phyloP scores from a whole-genome alignment of 2,329 filamentous ascomycete genomes.

The Penicillium freii region DNA sequence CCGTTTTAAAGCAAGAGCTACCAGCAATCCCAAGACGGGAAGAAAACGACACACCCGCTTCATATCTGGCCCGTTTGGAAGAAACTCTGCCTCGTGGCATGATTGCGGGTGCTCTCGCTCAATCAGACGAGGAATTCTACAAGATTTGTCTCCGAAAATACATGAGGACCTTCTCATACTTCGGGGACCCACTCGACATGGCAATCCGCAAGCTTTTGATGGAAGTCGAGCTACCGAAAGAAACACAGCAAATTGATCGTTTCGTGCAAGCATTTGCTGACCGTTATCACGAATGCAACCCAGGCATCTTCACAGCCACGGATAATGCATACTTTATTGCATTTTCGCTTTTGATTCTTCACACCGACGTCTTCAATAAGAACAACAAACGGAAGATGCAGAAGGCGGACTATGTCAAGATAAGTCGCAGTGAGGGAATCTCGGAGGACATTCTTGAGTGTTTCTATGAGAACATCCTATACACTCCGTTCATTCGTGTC shows the following conservation, averaged over 20 bases:
- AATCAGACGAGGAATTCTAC: conserved; percentile 80
- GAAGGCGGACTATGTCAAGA: conserved; percentile 90
- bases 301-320: conserved; percentile 78
- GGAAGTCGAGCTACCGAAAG: conserved; percentile 93
- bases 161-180: conserved; percentile 92
- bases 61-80: conserved; percentile 81
- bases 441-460: conserved; percentile 90
- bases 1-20: conserved; percentile 66
- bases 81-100: conserved; percentile 74
- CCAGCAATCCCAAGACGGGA: conserved; percentile 71
- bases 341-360: conserved; percentile 92
- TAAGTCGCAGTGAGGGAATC: conserved; percentile 87
- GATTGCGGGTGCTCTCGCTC: conserved; percentile 81
- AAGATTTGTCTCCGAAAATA: conserved; percentile 84
- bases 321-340: conserved; percentile 98
- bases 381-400: conserved; percentile 99
- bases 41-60: conserved; percentile 85
- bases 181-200: conserved; percentile 97
- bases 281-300: conserved; percentile 96
- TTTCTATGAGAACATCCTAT: conserved; percentile 98
- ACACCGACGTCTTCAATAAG: conserved; percentile 99
- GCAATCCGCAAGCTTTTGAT: conserved; percentile 91
- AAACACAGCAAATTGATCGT: conserved; percentile 96
- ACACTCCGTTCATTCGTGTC: conserved; percentile 96
- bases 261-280: conserved; percentile 93